Base-by-base conservation (phyloP, 2,329 filamentous ascomycete genomes). In the Diaporthe helianthi region DNA sequence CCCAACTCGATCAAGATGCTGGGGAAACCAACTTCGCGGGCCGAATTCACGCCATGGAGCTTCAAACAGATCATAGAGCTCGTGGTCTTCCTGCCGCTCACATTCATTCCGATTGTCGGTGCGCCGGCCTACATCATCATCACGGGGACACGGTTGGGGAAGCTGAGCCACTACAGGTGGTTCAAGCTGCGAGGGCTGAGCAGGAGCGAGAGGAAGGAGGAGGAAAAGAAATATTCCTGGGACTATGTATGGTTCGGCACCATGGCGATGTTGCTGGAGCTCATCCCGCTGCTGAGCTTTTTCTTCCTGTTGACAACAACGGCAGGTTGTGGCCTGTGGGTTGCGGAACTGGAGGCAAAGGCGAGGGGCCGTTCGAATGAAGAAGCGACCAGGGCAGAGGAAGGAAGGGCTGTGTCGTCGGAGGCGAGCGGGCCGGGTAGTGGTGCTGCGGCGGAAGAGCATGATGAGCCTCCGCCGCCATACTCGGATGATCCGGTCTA, bases 201-300 rank as follows among this genome's bases (percentile, higher is more conserved):
- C 49, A 93, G 90, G 78, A 89, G 91, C 74, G 88, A 97, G 76
- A 86, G 89, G 72, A 93, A 93, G 75, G 83, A 83, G 33, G 93
- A 92, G 74, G 87, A 95, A 33, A 85, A 85, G 70, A 83, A 83
- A 52, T 86, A 91, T 65, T 84, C 88, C 71, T 92, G 93, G 87
- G 92, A 96, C 70, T 98, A 98, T 78, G 90, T 93, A 17, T 97
- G 93, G 93, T 98, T 98, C 76, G 96, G 96, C 19, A 93, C 92
- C 0, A 85, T 96, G 4, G 93, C 94, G 61, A 88, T 98, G 82
- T 79, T 93, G 8, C 80, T 98, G 33, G 93, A 98, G 80, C 86
- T 98, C n/a, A 85, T 98, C 10, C 96, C 96, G 1, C 86, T 95
- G 15, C 80, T 98, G 60, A 97, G 92, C n/a, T 97, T 99, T 85